Conservation (phyloP, 371 early-diverging fungal genomes). For the Mortierella sp. region DNA sequence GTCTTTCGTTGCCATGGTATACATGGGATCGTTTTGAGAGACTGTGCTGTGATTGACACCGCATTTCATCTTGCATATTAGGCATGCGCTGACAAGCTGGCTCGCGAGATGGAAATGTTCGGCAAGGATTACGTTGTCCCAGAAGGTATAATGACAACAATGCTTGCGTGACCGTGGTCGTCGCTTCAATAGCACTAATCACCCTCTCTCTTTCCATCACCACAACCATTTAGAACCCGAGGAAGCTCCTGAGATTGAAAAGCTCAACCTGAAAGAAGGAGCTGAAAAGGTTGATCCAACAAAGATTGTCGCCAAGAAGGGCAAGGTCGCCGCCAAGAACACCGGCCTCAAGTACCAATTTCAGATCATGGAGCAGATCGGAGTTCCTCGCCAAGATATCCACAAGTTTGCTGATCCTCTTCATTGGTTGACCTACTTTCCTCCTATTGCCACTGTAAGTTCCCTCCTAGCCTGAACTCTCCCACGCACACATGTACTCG, state of each 20-base stretch:
- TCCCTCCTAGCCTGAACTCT: no score
- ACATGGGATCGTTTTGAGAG: no score
- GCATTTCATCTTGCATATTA: constrained; percentile 38
- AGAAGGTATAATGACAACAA: no score
- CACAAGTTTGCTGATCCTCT: constrained; percentile 95
- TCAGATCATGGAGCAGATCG: constrained; percentile 96
- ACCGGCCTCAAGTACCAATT: constrained; percentile 92
- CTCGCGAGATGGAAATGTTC: constrained; percentile 94
- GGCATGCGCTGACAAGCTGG: constrained; percentile 98
- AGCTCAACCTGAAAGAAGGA: constrained; percentile 59
- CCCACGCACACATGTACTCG: no score
- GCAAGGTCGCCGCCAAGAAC: constrained; percentile 92
- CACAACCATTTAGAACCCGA: no score
- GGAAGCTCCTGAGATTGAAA: constrained; percentile 58
- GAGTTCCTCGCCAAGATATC: constrained; percentile 92
- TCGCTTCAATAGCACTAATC: no score
- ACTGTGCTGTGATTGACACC: background rate
- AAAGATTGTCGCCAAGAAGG: constrained; percentile 80
- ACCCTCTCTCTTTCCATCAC: no score
- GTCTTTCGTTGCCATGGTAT: no score
- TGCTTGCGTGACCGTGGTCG: no score
- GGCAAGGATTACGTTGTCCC: constrained; percentile 85
- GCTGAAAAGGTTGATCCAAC: constrained; percentile 60
- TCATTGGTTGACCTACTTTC: constrained; percentile 98
- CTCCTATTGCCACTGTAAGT: constrained; percentile 82